phyloP scores from a whole-genome alignment of 2,329 filamentous ascomycete genomes.

The Herpomyces periplanetae region DNA sequence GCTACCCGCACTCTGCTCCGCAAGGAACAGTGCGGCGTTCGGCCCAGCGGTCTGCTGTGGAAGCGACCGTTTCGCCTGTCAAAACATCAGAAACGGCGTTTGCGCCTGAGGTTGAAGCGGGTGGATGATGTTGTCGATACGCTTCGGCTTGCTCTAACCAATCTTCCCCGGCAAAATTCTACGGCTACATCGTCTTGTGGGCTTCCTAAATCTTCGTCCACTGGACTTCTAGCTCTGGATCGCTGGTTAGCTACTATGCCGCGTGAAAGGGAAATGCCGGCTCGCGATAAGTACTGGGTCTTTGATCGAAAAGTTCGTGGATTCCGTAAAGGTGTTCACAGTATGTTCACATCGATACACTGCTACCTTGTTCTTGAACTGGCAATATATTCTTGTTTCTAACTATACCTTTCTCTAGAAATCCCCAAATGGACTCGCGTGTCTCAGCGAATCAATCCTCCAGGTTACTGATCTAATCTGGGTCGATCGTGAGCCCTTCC shows the following conservation, averaged over 20 bases:
- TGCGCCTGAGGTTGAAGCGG: slow-evolving; percentile 37
- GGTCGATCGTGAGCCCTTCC: no score
- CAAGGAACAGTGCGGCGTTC: no score
- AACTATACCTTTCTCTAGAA: slow-evolving; percentile 12
- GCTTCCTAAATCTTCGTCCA: slow-evolving; percentile 2
- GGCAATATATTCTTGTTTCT: slow-evolving; percentile 2
- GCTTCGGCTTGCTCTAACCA: slow-evolving; percentile 33
- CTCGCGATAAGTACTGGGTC: slow-evolving; percentile 86
- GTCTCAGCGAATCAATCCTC: slow-evolving; percentile 67
- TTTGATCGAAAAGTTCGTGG: slow-evolving; percentile 85
- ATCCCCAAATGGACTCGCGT: slow-evolving; percentile 78
- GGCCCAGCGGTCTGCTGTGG: no score
- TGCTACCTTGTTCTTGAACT: neutral
- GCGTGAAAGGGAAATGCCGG: slow-evolving; percentile 69
- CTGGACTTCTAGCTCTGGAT: slow-evolving; percentile 28
- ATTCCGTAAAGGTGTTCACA: slow-evolving; percentile 90
- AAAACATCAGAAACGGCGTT: slow-evolving; percentile 50
- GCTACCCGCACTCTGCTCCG: no score
- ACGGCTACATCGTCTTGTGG: slow-evolving; percentile 1
- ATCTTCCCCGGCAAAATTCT: slow-evolving; percentile 9
- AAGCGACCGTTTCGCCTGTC: slow-evolving; percentile 94
- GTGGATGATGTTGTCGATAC: slow-evolving; percentile 64
- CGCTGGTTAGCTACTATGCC: slow-evolving; percentile 90
- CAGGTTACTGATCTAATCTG: slow-evolving; percentile 28
- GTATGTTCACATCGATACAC: slow-evolving; percentile 15